Conservation (phyloP, 495 filamentous ascomycete species). For the Neurospora tetrasperma region DNA sequence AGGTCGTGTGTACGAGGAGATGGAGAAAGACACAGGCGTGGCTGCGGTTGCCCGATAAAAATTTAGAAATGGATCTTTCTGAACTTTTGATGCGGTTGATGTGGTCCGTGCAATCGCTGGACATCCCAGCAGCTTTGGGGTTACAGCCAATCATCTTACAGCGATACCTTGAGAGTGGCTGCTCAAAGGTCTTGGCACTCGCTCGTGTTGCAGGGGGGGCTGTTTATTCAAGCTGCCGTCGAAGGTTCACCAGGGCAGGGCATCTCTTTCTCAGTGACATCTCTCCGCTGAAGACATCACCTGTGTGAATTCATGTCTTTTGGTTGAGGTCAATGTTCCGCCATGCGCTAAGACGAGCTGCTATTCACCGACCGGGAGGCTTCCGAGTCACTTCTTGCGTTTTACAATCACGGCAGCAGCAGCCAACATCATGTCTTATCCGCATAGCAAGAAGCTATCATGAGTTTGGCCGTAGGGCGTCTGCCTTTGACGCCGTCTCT, state of each 20-base stretch:
- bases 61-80: conserved; percentile 1
- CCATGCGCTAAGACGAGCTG: conserved; percentile 19
- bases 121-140: neutral
- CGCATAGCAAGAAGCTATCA: conserved; percentile 2
- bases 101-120: neutral
- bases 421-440: neutral
- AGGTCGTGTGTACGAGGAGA: neutral
- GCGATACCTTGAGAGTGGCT: neutral
- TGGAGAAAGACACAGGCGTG: neutral
- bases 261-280: neutral
- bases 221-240: neutral
- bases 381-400: neutral
- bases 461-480: neutral
- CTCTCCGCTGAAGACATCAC: neutral
- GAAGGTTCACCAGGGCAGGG: neutral
- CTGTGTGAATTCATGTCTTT: neutral
- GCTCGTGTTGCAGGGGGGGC: neutral
- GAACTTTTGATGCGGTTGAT: neutral
- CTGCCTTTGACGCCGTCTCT: neutral
- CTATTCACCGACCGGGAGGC: neutral
- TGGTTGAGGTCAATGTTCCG: conserved; percentile 25
- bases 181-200: neutral
- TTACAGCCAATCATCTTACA: neutral
- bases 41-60: neutral
- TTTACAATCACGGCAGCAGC: neutral